These are phyloP conservation scores for Sclerotinia sclerotiorum DNA, from an alignment of 2,329 filamentous ascomycete species.

Conservation along the genomic window DNA sequence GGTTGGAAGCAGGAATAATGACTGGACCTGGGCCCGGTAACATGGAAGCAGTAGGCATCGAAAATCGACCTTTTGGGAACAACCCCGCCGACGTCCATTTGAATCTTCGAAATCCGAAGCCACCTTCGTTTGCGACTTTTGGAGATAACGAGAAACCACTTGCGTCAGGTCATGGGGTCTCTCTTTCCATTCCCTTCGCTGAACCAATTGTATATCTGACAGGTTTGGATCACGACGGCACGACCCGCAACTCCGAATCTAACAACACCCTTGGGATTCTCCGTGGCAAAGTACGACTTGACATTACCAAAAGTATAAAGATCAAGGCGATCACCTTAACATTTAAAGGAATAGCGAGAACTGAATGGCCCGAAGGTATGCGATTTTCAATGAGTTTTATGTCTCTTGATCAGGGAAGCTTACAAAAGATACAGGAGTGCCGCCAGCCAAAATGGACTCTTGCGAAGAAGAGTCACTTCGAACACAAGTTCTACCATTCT, in stretches of 20 bases:
- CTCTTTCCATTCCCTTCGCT: slow-evolving; percentile 70
- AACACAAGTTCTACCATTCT: slow-evolving; percentile 88
- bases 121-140: slow-evolving; percentile 6
- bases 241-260: slow-evolving; percentile 32
- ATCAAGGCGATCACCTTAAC: slow-evolving; percentile 88
- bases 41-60: slow-evolving; percentile 10
- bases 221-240: slow-evolving; percentile 64
- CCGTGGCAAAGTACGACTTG: slow-evolving; percentile 77
- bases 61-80: not conserved
- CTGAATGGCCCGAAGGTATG: slow-evolving; percentile 93
- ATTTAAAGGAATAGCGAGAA: slow-evolving; percentile 80
- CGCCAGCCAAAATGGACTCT: slow-evolving; percentile 79
- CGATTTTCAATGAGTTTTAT: slow-evolving; percentile 30
- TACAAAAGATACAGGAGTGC: slow-evolving; percentile 60
- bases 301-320: slow-evolving; percentile 85
- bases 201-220: slow-evolving; percentile 80
- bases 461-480: slow-evolving; percentile 83
- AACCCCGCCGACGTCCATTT: slow-evolving; percentile 18
- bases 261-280: slow-evolving; percentile 67
- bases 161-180: slow-evolving; percentile 74
- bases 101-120: not conserved
- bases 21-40: slow-evolving; percentile 27
- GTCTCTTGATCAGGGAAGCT: not conserved
- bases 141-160: slow-evolving; percentile 61
- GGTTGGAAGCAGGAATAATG: slow-evolving; percentile 28